Evolutionary conservation across 257 asterid genomes (phyloP).

Genomic region (Solanum ossicruentum): DNA sequence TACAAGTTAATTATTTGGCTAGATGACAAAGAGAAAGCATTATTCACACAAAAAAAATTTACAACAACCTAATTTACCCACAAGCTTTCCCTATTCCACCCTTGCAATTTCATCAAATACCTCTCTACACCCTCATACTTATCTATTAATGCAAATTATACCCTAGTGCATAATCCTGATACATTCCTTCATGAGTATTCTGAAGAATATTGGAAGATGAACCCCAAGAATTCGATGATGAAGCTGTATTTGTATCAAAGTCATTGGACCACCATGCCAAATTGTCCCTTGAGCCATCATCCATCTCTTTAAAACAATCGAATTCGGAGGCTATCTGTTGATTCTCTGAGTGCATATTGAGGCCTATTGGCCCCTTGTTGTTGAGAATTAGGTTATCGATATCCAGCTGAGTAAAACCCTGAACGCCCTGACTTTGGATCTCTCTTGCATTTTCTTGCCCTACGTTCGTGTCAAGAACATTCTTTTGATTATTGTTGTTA

Average conservation of each 20-base stretch:
- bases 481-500: background rate
- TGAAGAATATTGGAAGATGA: slow-evolving; percentile 25
- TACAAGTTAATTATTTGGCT: background rate
- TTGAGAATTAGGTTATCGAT: slow-evolving; percentile 30
- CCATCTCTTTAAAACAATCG: slow-evolving; percentile 39
- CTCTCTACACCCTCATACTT: background rate
- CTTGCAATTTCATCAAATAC: slow-evolving; percentile 15
- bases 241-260: slow-evolving; percentile 40
- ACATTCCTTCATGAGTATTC: slow-evolving; percentile 31
- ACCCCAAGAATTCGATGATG: slow-evolving; percentile 53
- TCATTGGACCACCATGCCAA: slow-evolving; percentile 58
- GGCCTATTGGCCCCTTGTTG: slow-evolving; percentile 8
- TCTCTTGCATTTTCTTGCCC: background rate
- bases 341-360: slow-evolving; percentile 1
- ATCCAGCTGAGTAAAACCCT: slow-evolving; percentile 38
- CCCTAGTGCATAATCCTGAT: slow-evolving; percentile 34
- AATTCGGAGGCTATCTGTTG: slow-evolving; percentile 15
- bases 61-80: slow-evolving; percentile 15
- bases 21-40: slow-evolving; percentile 12
- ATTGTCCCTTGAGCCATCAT: slow-evolving; percentile 22
- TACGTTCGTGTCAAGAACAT: background rate
- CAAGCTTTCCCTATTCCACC: background rate
- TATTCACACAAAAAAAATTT: slow-evolving; percentile 32
- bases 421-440: background rate
- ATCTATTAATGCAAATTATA: slow-evolving; percentile 23